Conservation (phyloP, 306 rosid genomes). For the Vachellia collinsii region DNA sequence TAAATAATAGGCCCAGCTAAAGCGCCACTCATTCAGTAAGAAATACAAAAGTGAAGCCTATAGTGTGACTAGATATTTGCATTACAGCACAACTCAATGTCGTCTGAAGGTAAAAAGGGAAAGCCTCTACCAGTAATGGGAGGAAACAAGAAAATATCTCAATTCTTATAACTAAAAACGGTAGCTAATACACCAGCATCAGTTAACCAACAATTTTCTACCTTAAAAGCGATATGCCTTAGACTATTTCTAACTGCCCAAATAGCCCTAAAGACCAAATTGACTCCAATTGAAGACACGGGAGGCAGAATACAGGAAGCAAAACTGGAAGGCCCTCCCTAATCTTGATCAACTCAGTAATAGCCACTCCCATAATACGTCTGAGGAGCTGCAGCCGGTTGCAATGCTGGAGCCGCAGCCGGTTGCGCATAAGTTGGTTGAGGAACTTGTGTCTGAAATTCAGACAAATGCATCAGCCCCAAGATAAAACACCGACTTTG, state of each 20-base stretch:
- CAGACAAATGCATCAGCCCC: not conserved
- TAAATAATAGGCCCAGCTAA: not conserved
- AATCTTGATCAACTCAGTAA: constrained; percentile 50
- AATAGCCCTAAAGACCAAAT: constrained; percentile 25
- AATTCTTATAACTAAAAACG: not conserved
- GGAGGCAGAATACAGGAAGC: constrained; percentile 38
- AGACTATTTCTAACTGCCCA: constrained; percentile 43
- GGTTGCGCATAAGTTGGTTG: constrained; percentile 80
- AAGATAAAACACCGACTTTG: not conserved
- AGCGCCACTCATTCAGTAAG: not conserved
- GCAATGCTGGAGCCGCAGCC: constrained; percentile 66
- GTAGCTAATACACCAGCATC: constrained; percentile 16
- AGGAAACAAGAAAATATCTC: not conserved
- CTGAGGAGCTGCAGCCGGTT: constrained; percentile 76
- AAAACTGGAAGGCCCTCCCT: constrained; percentile 32
- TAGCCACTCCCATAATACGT: constrained; percentile 77
- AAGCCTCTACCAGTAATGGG: not conserved
- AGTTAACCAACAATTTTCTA: constrained; percentile 33
- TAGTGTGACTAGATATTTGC: not conserved
- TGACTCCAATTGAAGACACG: not conserved
- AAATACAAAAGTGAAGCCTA: not conserved
- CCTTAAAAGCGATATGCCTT: constrained; percentile 26
- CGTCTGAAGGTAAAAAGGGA: not conserved
- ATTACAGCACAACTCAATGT: not conserved
- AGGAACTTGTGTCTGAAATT: constrained; percentile 44